A percentile compares a stretch with the other conserved stretches of the same genome.
Conservation (phyloP, 331 rosid genomes). For the Acacia pycnantha region DNA sequence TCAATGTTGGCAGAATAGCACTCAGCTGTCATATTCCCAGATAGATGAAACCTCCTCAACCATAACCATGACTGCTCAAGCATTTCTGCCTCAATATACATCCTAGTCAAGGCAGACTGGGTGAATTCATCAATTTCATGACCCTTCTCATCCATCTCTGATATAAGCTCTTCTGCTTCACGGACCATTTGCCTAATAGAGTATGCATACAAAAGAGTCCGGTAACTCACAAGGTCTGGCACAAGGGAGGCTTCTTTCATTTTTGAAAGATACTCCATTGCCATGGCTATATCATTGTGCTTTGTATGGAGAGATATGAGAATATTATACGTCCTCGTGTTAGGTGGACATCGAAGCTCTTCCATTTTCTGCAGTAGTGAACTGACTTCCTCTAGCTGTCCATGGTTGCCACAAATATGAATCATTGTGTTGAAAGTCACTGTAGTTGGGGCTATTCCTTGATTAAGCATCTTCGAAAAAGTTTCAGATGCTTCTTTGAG, state of each 20-base stretch:
- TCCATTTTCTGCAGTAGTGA: constrained; percentile 79
- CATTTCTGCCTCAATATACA: constrained; percentile 76
- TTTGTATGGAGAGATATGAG: constrained; percentile 67
- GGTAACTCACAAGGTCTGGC: constrained; percentile 86
- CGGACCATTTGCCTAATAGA: constrained; percentile 74
- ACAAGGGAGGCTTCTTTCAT: constrained; percentile 63
- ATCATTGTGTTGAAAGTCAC: constrained; percentile 96
- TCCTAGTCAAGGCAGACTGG: constrained; percentile 86
- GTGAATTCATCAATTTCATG: constrained; percentile 83
- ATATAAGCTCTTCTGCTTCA: constrained; percentile 68
- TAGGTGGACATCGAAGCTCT: constrained; percentile 65
- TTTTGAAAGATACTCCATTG: constrained; percentile 57
- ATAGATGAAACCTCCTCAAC: constrained; percentile 69
- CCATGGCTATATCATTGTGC: constrained; percentile 62
- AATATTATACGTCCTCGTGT: constrained; percentile 86
- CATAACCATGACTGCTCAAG: constrained; percentile 74
- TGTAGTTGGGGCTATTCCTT: constrained; percentile 70
- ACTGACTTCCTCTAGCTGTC: constrained; percentile 63
- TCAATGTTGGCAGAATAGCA: constrained; percentile 92
- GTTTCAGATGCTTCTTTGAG: constrained; percentile 78
- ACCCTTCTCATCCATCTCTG: constrained; percentile 66
- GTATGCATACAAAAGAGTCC: constrained; percentile 92
- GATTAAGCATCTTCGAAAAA: constrained; percentile 76
- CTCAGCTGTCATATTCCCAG: constrained; percentile 73
- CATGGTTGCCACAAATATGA: constrained; percentile 90